Evolutionary conservation across 148 eudicot genomes (phyloP), one percentile per base, ranked within the genome.

Genomic region (Vaccinium corymbosum): DNA sequence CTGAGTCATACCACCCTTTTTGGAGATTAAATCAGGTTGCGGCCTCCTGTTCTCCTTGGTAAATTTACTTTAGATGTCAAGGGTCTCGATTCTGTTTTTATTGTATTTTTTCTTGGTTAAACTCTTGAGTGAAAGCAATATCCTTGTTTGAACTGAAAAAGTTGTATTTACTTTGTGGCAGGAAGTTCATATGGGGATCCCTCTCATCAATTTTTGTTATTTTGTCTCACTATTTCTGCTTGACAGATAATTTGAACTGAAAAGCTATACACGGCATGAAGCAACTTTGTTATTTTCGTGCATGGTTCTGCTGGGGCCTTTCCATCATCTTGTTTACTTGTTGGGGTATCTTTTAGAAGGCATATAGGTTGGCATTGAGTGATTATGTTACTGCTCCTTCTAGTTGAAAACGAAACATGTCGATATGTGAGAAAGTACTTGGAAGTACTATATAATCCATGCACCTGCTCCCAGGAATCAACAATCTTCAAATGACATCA

Each of bases 401-500:
- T 42, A 16, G 19, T 46, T 74, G 52, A 74, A 35, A 64, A 50
- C 16, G 55, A 55, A 78, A 14, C 2, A 27, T 52, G 19, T 53
- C 20, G 25, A 27, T 15, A 53, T 5, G n/a, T 27, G 42, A 78
- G 22, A 59, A 77, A 49, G 17, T 76, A 49, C 57, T 49, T 49
- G 57, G 25, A 49, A 3, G 35, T 10, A 74, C 9, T 74, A 2
- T 12, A 29, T 76, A 12, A 49, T 52, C 62, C 46, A 25, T 22
- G 61, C 80, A 51, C 62, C 80, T 12, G 29, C 8, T 56, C 80
- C n/a, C 59, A 62, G 35, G 55, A 62, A 80, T 80, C 53, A 42
- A 61, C 20, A 1, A 12, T 42, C 19, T 80, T 5, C 12, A 80
- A 19, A 48, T 49, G 27, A 32, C 12, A 50, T 75, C 20, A 22